These are phyloP conservation scores for Sclerotinia sclerotiorum DNA, from an alignment of 2,329 filamentous ascomycete species.

Conservation along the genomic window DNA sequence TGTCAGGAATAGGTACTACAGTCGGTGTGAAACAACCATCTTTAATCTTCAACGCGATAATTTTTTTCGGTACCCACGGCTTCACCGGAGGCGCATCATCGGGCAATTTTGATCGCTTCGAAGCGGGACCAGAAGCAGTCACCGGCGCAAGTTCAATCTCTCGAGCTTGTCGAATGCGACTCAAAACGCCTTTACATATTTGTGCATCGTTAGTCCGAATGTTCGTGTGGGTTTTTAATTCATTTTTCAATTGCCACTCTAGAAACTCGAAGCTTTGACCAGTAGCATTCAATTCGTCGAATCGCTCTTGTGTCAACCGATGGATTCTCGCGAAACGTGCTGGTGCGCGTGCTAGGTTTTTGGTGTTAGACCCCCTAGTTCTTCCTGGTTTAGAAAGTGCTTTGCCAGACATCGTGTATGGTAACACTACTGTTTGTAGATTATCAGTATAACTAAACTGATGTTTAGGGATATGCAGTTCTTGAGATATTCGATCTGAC, in stretches of 20 bases:
- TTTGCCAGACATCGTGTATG: slow-evolving; percentile 8
- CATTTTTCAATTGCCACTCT: neutral
- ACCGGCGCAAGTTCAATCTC: neutral
- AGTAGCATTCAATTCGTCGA: neutral
- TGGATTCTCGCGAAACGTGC: neutral
- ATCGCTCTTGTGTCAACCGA: neutral
- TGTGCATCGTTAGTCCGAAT: neutral
- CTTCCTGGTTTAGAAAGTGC: neutral
- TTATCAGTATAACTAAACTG: neutral
- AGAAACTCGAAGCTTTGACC: neutral
- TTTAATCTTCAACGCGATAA: neutral
- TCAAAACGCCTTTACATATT: neutral
- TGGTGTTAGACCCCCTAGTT: neutral
- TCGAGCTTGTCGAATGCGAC: neutral
- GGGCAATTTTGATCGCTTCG: neutral
- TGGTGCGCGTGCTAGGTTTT: neutral
- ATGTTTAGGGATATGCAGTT: neutral
- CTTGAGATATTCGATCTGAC: no score
- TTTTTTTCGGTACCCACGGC: neutral
- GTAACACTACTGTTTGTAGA: neutral
- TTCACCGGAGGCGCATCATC: no score
- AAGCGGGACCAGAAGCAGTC: no score
- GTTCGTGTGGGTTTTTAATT: neutral
- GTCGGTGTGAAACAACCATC: neutral
- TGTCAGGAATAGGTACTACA: neutral